Base-by-base conservation (phyloP, 768 basidiomycete genomes). In the Suillus alpinus region DNA sequence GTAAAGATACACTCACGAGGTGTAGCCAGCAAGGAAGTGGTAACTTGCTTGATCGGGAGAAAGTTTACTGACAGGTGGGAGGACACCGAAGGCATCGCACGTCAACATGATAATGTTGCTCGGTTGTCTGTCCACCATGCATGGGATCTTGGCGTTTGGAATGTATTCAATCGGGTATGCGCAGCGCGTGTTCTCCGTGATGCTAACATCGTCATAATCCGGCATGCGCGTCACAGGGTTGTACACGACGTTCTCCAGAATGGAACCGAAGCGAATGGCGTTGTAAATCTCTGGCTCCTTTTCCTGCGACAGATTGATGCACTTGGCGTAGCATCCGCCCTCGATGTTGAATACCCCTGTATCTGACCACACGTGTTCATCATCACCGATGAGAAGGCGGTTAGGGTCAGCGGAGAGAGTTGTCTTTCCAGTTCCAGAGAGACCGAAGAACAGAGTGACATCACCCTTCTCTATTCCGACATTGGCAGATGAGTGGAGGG, bases 331-430 rank as follows among this genome's bases (percentile, higher is more conserved):
- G 77, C 97, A 99, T 55, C 97, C 97, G 64, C 97, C 97, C 72
- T 99, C 97, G 70, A 99, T 99, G 83, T 98, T 98, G 87, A 99
- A 99, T 62, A 99, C 96, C 71, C 97, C 97, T 18, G 83, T 89
- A 77, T 99, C 97, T 16, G 94, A 94, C 97, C 97, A 99, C 70
- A 99, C 97, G 73, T 99, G 97, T 78, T 98, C 97, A 74, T 99
- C 97, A 73, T 99, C 97, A 67, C 97, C 97, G 66, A 98, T 98
- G 63, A 99, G 86, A 57, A 91, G 79, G 62, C 97, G 93, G 68
- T 87, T 84, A 20, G 96, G 94, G 76, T 99, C 97, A 34, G 97
- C 95, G 13, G 96, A 98, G 55, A 98, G 87, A 4, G 97, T 98
- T 56, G 97, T 98, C 83, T 99, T 99, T 66, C 97, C 97, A 2